phyloP scores from a whole-genome alignment of 805 yeast genomes.

The Candida dajiaensis region DNA sequence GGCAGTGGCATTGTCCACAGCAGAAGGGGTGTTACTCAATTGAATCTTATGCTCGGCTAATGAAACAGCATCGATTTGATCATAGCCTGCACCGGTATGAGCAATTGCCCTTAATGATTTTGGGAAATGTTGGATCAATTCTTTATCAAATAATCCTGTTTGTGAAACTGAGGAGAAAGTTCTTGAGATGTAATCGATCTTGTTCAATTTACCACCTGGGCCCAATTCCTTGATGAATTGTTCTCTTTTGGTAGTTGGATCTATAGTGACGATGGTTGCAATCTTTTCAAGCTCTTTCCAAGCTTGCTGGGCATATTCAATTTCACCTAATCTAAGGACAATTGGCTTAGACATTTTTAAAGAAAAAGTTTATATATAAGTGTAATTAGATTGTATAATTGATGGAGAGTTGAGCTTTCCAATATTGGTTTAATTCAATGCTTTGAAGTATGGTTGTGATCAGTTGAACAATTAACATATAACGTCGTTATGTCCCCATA shows the following conservation, averaged over 20 bases:
- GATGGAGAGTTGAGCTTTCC: too few relatives aligned
- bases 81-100: conserved; percentile 75
- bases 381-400: too few relatives aligned
- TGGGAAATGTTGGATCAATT: conserved; percentile 51
- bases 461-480: too few relatives aligned
- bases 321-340: conserved; percentile 60
- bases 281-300: conserved; percentile 52
- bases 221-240: conserved; percentile 30
- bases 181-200: conserved; percentile 36
- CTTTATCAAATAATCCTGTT: conserved; percentile 65
- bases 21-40: conserved; percentile 59
- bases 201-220: conserved; percentile 23
- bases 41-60: conserved; percentile 49
- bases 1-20: conserved; percentile 70
- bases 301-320: conserved; percentile 53
- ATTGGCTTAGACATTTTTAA: conserved; percentile 37
- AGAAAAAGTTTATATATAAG: too few relatives aligned
- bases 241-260: conserved; percentile 31
- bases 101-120: conserved; percentile 43
- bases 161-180: conserved; percentile 45
- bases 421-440: too few relatives aligned
- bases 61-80: conserved; percentile 56
- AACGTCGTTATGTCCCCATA: too few relatives aligned
- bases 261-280: conserved; percentile 40
- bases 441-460: too few relatives aligned